Conservation (phyloP, 1,284 basidiomycete species). For the Chondrostereum purpureum region DNA sequence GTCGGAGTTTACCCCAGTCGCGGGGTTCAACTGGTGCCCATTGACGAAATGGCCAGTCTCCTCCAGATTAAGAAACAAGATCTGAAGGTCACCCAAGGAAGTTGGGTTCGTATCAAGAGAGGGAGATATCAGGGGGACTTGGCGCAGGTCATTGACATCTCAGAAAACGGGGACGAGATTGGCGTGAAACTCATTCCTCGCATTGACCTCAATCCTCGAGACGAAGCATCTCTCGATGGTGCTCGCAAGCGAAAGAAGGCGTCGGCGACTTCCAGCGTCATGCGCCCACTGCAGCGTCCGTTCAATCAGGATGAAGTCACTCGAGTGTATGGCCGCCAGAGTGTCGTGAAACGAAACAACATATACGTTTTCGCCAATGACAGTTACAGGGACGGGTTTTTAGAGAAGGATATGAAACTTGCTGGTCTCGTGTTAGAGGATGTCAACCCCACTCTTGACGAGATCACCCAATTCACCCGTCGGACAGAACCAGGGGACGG, state of each 20-base stretch:
- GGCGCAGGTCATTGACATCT: conserved; percentile 91
- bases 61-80: conserved; percentile 96
- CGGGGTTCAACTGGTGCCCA: conserved; percentile 84
- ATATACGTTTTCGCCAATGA: conserved; percentile 87
- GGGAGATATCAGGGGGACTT: conserved; percentile 94
- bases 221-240: conserved; percentile 62
- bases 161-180: conserved; percentile 91
- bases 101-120: conserved; percentile 93
- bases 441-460: conserved; percentile 92
- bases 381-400: conserved; percentile 91
- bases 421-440: conserved; percentile 79
- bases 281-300: conserved; percentile 85
- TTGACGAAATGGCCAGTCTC: conserved; percentile 97
- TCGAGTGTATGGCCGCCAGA: conserved; percentile 78
- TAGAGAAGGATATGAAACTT: conserved; percentile 94
- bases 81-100: conserved; percentile 77
- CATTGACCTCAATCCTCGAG: conserved; percentile 90
- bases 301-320: conserved; percentile 94
- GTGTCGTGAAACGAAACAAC: conserved; percentile 67
- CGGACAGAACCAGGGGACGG: conserved; percentile 58
- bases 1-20: conserved; percentile 86
- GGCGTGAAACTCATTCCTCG: conserved; percentile 94
- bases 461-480: conserved; percentile 87
- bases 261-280: conserved; percentile 37
- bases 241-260: conserved; percentile 63